These are phyloP conservation scores for Aethionema arabicum DNA, from an alignment of 345 rosid species.

Conservation along the genomic window DNA sequence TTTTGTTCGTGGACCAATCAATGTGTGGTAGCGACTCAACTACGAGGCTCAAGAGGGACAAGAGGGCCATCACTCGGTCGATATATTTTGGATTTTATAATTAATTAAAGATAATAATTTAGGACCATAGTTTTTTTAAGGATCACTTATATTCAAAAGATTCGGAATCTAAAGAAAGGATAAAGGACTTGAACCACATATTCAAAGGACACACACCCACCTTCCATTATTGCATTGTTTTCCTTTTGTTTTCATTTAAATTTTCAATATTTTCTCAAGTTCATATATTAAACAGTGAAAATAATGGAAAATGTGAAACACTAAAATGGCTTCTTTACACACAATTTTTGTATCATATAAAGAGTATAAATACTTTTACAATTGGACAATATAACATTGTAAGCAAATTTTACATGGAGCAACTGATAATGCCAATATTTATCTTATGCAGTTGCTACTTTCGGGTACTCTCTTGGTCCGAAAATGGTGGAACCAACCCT, in stretches of 20 bases:
- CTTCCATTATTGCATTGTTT: constrained; percentile 12
- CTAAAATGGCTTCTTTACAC: not conserved
- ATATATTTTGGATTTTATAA: not conserved
- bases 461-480: constrained; percentile 72
- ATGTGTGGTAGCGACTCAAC: constrained; percentile 21
- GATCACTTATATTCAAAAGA: not conserved
- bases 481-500: constrained; percentile 91
- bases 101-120: not conserved
- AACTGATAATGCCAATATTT: not conserved
- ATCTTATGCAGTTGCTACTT: constrained; percentile 20
- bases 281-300: no score
- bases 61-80: constrained; percentile 15
- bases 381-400: not conserved
- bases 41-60: constrained; percentile 14
- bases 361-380: not conserved
- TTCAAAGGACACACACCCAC: not conserved
- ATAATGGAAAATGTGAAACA: not conserved
- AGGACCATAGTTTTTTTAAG: constrained; percentile 16
- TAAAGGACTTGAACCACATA: constrained; percentile 22
- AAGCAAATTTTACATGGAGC: constrained; percentile 22
- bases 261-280: no score
- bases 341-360: not conserved
- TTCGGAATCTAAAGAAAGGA: constrained; percentile 34
- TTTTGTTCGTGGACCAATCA: not conserved
- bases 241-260: not conserved